Percentiles rank a stretch among this genome's conserved stretches.
Conservation (phyloP, 352 stramenopile genomes). For the Phytophthora ramorum region DNA sequence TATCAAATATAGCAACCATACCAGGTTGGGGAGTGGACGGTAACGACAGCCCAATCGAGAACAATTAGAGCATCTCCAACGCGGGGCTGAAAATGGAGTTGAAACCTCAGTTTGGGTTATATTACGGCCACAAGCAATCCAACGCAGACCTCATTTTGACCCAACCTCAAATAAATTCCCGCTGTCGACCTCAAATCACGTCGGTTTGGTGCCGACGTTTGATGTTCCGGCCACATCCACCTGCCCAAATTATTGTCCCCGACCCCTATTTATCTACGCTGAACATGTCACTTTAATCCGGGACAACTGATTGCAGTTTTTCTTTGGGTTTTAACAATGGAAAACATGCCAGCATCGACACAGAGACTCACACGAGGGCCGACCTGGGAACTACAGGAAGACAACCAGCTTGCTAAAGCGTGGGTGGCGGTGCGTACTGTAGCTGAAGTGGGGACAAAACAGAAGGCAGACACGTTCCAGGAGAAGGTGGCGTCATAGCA, state of each 20-base stretch:
- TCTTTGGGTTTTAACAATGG: too few relatives aligned
- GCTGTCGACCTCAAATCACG: not conserved
- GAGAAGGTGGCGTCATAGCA: not conserved
- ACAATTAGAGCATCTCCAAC: not conserved
- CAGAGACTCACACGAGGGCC: not conserved
- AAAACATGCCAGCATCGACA: too few relatives aligned
- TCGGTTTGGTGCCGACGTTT: too few relatives aligned
- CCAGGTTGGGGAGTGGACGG: too few relatives aligned
- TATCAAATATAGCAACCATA: too few relatives aligned
- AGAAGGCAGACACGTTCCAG: not conserved
- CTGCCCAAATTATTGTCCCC: not conserved
- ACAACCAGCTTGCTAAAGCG: not conserved
- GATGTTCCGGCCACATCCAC: too few relatives aligned
- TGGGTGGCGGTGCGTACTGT: not conserved
- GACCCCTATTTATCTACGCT: not conserved
- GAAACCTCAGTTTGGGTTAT: not conserved
- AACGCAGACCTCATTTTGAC: too few relatives aligned
- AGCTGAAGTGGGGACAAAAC: not conserved
- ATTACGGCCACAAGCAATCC: too few relatives aligned
- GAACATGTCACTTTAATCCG: too few relatives aligned
- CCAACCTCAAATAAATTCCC: too few relatives aligned
- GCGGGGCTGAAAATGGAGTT: not conserved
- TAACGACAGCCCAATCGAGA: too few relatives aligned
- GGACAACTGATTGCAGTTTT: too few relatives aligned
- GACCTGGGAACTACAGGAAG: not conserved